Evolutionary conservation across 2,329 filamentous ascomycete genomes (phyloP).

Genomic region (Fusarium ramigenum): DNA sequence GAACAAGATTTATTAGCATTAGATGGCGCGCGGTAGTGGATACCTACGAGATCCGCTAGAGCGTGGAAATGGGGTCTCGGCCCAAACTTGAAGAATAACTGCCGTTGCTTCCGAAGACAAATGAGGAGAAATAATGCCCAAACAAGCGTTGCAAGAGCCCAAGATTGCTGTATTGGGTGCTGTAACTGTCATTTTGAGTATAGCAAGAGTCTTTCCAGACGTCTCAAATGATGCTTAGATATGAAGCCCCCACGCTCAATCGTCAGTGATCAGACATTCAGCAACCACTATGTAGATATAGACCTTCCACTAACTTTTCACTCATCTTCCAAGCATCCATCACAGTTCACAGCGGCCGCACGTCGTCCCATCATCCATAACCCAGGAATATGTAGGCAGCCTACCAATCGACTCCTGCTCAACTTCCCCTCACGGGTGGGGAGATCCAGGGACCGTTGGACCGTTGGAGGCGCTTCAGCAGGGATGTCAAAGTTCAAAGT

Average conservation of each 20-base stretch:
- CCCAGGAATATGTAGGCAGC: not conserved
- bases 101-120: conserved; percentile 18
- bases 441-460: conserved; percentile 14
- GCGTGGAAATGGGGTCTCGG: not conserved
- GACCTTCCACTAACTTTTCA: not conserved
- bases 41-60: not conserved
- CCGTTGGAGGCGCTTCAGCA: not conserved
- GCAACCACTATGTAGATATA: not conserved
- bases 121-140: conserved; percentile 2
- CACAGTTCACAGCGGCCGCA: not conserved
- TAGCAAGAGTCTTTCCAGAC: not conserved
- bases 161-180: not conserved
- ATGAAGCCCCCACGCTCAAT: not conserved
- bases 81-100: conserved; percentile 3
- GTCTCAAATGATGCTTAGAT: not conserved
- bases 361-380: not conserved
- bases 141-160: not conserved
- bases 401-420: not conserved
- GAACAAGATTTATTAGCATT: conserved; percentile 10
- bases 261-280: not conserved
- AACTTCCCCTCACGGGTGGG: not conserved
- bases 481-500: not conserved
- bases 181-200: not conserved
- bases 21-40: conserved; percentile 24
- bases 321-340: not conserved